Evolutionary conservation across 306 rosid species (phyloP), one percentile per base, ranked within the genome.

Genomic region (Mucuna pruriens): DNA sequence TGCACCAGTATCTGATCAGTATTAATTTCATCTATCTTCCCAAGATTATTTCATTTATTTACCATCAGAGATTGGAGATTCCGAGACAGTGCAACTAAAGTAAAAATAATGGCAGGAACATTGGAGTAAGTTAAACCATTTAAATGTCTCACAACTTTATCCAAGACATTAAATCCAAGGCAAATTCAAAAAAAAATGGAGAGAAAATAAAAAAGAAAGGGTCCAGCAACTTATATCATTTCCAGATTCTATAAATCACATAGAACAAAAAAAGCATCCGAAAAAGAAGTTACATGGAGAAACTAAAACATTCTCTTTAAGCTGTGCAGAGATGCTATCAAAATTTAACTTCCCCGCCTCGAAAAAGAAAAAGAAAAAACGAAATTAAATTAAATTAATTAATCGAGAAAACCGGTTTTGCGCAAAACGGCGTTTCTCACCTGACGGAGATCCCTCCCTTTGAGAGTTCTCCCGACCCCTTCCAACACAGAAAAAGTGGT

Each of bases 361-460:
- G 52, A n/a, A 17, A 74, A 0, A 54, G 15, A 60, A 33, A 36
- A 0, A 29, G 1, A 62, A 16, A 62, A 4, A 22, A 4, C 19
- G 7, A 55, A n/a, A 22, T 0, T 2, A 22, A 62, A 33, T 2
- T 9, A 34, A 65, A 17, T 9, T 19, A 67, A 42, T 88, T 77
- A 92, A 80, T 94, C 94, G 19, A 94, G 92, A 89, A 94, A 94
- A 44, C 97, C 98, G 40, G 97, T 94, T 84, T 84, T 81, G 62
- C 93, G 91, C 94, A 93, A 88, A 69, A 94, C 86, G 2, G 97
- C 98, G 33, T 94, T 91, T 65, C 97, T 86, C 25, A 92, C 97
- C 90, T 86, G 97, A 16, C 97, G 89, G n/a, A 94, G 91, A 86
- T 94, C 97, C 79, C 97, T 86, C 78, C 97, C 98, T 70, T 94